Percentiles rank a stretch among this genome's conserved stretches.
phyloP scores from a whole-genome alignment of 306 rosid species.

The Parietaria judaica region DNA sequence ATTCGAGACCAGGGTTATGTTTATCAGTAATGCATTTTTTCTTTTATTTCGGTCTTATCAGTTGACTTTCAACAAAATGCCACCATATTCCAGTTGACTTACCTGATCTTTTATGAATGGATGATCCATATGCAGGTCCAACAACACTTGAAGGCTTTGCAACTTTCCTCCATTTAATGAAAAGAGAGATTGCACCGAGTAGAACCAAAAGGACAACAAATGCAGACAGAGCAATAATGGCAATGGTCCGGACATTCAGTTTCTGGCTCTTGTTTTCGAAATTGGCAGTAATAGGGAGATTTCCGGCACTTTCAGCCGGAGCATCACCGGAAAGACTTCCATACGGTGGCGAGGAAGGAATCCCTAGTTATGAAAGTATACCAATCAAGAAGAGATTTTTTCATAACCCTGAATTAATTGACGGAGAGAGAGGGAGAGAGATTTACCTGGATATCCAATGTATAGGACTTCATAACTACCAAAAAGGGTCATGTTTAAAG shows the following conservation, averaged over 20 bases:
- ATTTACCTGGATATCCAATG: slow-evolving; percentile 73
- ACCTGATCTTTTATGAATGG: slow-evolving; percentile 76
- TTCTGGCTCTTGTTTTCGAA: slow-evolving; percentile 42
- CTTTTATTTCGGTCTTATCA: too few relatives aligned
- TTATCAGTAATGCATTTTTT: too few relatives aligned
- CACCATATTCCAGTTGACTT: slow-evolving; percentile 18
- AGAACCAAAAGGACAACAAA: slow-evolving; percentile 58
- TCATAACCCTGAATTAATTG: slow-evolving; percentile 14
- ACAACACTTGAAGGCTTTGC: slow-evolving; percentile 60
- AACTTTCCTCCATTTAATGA: slow-evolving; percentile 61
- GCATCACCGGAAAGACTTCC: slow-evolving; percentile 36
- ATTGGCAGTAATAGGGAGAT: slow-evolving; percentile 56
- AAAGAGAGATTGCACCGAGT: slow-evolving; percentile 46
- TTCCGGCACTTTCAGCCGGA: slow-evolving; percentile 36
- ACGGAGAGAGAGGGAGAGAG: slow-evolving; percentile 15
- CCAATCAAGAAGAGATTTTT: slow-evolving; percentile 30
- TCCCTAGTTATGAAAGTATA: slow-evolving; percentile 48
- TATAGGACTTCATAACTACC: slow-evolving; percentile 57
- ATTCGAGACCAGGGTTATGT: too few relatives aligned
- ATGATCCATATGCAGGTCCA: slow-evolving; percentile 47
- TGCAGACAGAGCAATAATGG: slow-evolving; percentile 62
- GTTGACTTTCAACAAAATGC: slow-evolving; percentile 4
- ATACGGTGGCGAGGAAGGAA: slow-evolving; percentile 52
- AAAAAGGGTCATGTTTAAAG: slow-evolving; percentile 56
- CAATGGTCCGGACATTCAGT: slow-evolving; percentile 50